Conservation (phyloP, 352 stramenopile genomes). For the Blastocystis sp. region DNA sequence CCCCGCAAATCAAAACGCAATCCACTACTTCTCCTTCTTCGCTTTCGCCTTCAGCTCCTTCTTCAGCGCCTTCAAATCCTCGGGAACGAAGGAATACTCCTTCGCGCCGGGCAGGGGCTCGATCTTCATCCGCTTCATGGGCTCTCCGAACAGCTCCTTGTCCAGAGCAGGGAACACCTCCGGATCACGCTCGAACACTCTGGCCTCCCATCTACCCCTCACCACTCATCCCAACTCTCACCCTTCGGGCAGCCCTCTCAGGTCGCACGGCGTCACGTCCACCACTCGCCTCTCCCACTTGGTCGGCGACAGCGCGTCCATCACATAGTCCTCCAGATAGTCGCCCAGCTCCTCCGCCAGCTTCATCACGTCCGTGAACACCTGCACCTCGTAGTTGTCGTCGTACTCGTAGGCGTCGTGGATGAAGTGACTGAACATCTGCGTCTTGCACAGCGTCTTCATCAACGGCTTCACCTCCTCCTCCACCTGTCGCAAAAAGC, state of each 20-base stretch:
- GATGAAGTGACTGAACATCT: conserved; percentile 56
- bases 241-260: conserved; percentile 13
- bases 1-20: neutral
- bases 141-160: conserved; percentile 39
- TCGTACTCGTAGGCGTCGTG: conserved; percentile 64
- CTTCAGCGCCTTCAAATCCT: conserved; percentile 57
- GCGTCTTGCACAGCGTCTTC: conserved; percentile 40
- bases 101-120: neutral
- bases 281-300: conserved; percentile 49
- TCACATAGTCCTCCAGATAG: conserved; percentile 26
- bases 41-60: conserved; percentile 52
- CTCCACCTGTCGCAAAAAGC: conserved; percentile 3
- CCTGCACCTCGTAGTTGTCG: conserved; percentile 51
- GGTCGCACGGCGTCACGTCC: conserved; percentile 49
- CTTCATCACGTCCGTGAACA: conserved; percentile 50
- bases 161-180: conserved; percentile 43
- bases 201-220: conserved; percentile 50
- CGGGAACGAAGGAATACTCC: conserved; percentile 1
- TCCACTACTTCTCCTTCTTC: conserved; percentile 40
- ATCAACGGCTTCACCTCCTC: neutral
- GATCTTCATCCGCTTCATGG: conserved; percentile 61
- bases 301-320: conserved; percentile 13
- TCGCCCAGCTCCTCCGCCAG: conserved; percentile 32
- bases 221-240: neutral
- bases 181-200: conserved; percentile 29